Evolutionary conservation across 1,139 yeast species (phyloP), one percentile per base, ranked within the genome.

Genomic region (Pneumocystis sp.): DNA sequence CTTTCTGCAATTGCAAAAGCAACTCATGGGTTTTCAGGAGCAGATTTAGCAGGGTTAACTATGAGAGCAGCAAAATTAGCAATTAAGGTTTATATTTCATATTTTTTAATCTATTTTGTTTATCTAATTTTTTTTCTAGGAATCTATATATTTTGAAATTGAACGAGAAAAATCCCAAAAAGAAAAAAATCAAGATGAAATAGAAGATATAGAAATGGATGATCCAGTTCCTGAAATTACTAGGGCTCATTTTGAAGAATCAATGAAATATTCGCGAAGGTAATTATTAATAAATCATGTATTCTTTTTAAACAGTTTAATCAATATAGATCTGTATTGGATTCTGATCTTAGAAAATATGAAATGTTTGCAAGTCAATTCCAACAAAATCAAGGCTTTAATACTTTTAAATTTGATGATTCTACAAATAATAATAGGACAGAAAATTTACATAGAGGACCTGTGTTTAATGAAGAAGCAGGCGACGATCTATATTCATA

Each of bases 1-100:
- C 82, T 93, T 76, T 78, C 79, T 65, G 93, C 90, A 75, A 90
- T 93, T 76, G 96, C 98, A 70, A 88, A 86, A 79, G 86, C 88
- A 70, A 89, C 98, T 44, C 85, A 86, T 73, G 99, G 99, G 37
- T 93, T 93, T 83, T 88, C 97, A 66, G 99, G 99, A 85, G 99
- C 99, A 66, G 99, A 93, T 82, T 85, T 93, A 79, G 85, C 89
- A 42, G 95, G 91, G 80, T 91, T 95, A 78, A 98, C 89, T 66
- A 97, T 93, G 82, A 89, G 98, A 79, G 85, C 97, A 66, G 99
- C 98, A 72, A 95, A 95, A 81, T 91, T 88, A 78, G 99, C 99
- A 70, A 95, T 95, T 74, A 50, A 50, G n/a, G 57, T 50, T 50
- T 50, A 25, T 12, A 50, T 37, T 37, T 37, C 3, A 10, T 15